Conservation (phyloP, 257 asterid genomes). For the Ligustrum vulgare region DNA sequence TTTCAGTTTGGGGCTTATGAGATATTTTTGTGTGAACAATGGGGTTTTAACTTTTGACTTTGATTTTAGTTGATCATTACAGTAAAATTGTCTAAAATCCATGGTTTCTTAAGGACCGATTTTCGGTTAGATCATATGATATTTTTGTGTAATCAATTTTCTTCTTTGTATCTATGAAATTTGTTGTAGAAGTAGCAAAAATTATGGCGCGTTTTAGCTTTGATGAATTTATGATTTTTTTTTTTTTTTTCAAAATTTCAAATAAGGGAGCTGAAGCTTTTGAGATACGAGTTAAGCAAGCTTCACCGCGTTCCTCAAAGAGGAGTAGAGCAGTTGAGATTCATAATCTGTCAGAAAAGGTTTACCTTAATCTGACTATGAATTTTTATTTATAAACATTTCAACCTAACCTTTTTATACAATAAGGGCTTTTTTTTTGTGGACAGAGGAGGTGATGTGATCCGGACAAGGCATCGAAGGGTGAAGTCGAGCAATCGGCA, state of each 20-base stretch:
- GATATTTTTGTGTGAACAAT: background rate
- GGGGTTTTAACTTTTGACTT: background rate
- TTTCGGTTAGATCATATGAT: background rate
- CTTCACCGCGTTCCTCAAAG: slow-evolving; percentile 67
- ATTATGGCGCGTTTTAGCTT: background rate
- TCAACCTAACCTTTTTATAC: slow-evolving; percentile 23
- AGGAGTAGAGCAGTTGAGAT: slow-evolving; percentile 95
- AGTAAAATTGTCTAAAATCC: background rate
- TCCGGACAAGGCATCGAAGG: no score
- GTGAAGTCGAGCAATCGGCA: no score
- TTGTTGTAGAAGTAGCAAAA: background rate
- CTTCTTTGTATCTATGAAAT: background rate
- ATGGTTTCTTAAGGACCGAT: background rate
- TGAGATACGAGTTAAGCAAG: slow-evolving; percentile 39
- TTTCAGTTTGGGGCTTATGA: background rate
- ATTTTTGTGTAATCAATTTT: background rate
- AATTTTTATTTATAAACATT: slow-evolving; percentile 9
- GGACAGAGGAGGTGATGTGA: slow-evolving; percentile 93
- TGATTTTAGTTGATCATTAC: background rate
- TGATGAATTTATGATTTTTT: background rate
- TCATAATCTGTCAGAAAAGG: slow-evolving; percentile 97
- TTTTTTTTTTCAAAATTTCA: no score
- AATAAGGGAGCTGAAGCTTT: slow-evolving; percentile 57
- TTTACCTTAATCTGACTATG: slow-evolving; percentile 25
- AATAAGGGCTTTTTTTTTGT: slow-evolving; percentile 21